Conservation (phyloP, 352 stramenopile species). For the Globisporangium solare region DNA sequence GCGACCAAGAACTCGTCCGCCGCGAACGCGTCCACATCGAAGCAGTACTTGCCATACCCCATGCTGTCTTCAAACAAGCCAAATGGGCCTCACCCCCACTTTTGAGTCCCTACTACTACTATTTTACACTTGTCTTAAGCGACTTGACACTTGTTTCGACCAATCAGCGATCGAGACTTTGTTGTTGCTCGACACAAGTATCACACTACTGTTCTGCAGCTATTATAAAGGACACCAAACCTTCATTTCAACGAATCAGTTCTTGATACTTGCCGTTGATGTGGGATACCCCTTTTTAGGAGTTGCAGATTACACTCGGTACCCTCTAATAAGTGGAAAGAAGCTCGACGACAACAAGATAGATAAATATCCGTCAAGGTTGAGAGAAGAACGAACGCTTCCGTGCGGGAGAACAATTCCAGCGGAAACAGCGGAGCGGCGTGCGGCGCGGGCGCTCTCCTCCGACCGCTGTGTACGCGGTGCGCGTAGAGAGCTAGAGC, state of each 20-base stretch:
- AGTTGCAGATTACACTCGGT: neutral
- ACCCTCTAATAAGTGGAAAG: neutral
- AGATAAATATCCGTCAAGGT: no score
- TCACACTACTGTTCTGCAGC: neutral
- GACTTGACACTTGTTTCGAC: no score
- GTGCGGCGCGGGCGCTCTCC: no score
- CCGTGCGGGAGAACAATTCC: conserved; percentile 4
- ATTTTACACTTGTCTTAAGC: no score
- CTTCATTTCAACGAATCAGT: neutral
- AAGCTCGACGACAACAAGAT: neutral
- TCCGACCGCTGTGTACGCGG: no score
- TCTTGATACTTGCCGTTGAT: neutral
- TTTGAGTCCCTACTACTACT: no score
- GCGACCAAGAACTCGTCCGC: conserved; percentile 65
- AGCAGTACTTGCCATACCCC: conserved; percentile 66
- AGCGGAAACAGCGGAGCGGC: no score
- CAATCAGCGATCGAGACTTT: no score
- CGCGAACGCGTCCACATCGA: conserved; percentile 77
- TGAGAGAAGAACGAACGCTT: neutral
- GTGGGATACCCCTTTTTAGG: neutral
- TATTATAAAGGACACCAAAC: neutral
- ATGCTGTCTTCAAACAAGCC: conserved; percentile 11
- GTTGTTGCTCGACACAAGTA: no score
- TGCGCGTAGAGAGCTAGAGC: neutral
- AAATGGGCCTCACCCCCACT: neutral